These are phyloP conservation scores for Brettanomyces naardenensis DNA, from an alignment of 805 yeast species.

Conservation along the genomic window DNA sequence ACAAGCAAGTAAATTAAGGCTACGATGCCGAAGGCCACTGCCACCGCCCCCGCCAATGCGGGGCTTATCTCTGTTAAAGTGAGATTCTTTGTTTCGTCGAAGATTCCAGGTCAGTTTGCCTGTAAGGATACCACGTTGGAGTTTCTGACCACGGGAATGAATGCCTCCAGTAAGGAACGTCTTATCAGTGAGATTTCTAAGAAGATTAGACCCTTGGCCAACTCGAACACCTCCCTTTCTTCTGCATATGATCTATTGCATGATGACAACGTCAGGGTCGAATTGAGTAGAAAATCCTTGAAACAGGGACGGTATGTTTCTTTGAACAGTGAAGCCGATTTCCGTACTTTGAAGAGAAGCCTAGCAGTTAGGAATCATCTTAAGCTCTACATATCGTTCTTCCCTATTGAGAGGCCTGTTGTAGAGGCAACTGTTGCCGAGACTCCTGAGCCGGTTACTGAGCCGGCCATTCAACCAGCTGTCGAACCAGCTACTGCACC, in stretches of 20 bases:
- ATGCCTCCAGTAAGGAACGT: not conserved
- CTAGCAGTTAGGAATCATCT: constrained; percentile 39
- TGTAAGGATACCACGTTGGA: constrained; percentile 1
- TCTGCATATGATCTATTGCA: not conserved
- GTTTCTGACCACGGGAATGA: not conserved
- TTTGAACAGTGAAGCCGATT: constrained; percentile 33
- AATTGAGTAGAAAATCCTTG: constrained; percentile 36
- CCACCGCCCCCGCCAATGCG: not conserved
- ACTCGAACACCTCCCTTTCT: not conserved
- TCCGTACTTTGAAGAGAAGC: constrained; percentile 35
- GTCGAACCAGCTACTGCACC: constrained; percentile 28
- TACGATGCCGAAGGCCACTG: not conserved
- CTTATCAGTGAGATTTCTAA: not conserved
- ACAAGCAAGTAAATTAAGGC: too few species aligned
- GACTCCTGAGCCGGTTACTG: constrained; percentile 23
- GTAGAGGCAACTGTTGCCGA: constrained; percentile 65
- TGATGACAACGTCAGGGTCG: not conserved
- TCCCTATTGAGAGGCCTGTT: too few species aligned
- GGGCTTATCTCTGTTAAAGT: constrained; percentile 7
- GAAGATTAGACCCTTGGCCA: not conserved
- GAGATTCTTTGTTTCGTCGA: constrained; percentile 2
- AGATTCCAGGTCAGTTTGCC: not conserved
- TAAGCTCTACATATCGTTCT: constrained; percentile 20
- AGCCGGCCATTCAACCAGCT: constrained; percentile 37
- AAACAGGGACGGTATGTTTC: constrained; percentile 33